Conservation (phyloP, 2,329 filamentous ascomycete species). For the Didymosphaeria variabile region DNA sequence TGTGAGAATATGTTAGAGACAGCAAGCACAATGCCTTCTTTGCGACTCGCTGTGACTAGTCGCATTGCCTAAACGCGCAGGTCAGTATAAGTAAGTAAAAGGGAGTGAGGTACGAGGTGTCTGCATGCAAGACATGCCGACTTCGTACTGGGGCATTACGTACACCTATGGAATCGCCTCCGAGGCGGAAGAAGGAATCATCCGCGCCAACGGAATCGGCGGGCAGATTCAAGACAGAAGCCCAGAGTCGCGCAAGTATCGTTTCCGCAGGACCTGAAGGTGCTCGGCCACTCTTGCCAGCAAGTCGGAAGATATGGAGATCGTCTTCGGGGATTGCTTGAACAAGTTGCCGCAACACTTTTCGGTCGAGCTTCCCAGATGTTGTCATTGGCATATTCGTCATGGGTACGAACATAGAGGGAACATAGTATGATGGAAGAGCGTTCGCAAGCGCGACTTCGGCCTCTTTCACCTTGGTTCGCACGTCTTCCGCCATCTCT, state of each 20-base stretch:
- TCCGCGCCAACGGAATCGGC: slow-evolving; percentile 52
- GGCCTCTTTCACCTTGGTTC: slow-evolving; percentile 31
- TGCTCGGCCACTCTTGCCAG: slow-evolving; percentile 40
- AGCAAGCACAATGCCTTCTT: slow-evolving; percentile 51
- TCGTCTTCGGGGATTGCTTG: slow-evolving; percentile 41
- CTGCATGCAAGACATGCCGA: too few relatives aligned
- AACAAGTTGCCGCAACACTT: slow-evolving; percentile 48
- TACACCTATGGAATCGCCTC: slow-evolving; percentile 57
- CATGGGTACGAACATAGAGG: slow-evolving; percentile 55
- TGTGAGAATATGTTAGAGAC: slow-evolving; percentile 57
- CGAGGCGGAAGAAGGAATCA: slow-evolving; percentile 58
- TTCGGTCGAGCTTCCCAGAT: slow-evolving; percentile 56
- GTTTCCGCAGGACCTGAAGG: slow-evolving; percentile 36
- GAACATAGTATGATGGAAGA: slow-evolving; percentile 56
- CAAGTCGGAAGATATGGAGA: slow-evolving; percentile 35
- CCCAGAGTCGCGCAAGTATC: slow-evolving; percentile 48
- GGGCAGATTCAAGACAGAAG: slow-evolving; percentile 49
- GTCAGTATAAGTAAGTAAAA: too few relatives aligned
- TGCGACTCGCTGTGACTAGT: slow-evolving; percentile 53
- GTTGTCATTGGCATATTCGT: slow-evolving; percentile 52
- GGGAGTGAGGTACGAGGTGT: too few relatives aligned
- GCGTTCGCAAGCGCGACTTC: slow-evolving; percentile 38
- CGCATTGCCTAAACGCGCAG: slow-evolving; percentile 44
- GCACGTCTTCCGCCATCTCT: slow-evolving; percentile 32
- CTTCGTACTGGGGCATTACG: too few relatives aligned